Percentiles rank a stretch among this genome's conserved stretches.
These are phyloP conservation scores for Gonium pectorale DNA, from an alignment of 139 green algal genomes.

Conservation along the genomic window DNA sequence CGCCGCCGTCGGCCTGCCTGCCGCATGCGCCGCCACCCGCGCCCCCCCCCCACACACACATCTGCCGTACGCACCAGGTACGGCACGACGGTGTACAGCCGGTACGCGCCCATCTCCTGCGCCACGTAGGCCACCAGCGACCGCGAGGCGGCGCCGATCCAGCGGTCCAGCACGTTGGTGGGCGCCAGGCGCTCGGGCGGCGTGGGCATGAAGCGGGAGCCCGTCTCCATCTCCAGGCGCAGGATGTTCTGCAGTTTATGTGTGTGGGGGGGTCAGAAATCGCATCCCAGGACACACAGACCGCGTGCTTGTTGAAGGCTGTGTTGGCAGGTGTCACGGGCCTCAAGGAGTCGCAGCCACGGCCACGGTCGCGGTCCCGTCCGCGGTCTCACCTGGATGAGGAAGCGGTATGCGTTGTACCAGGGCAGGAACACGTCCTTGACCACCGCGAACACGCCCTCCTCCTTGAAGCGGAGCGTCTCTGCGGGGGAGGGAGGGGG, in stretches of 20 bases:
- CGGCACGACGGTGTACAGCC: slow-evolving; percentile 98
- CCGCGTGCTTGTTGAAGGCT: too few species aligned
- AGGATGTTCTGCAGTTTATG: slow-evolving; percentile 83
- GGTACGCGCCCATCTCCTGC: slow-evolving; percentile 96
- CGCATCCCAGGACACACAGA: background rate
- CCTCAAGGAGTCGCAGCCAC: too few species aligned
- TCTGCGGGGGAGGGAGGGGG: background rate
- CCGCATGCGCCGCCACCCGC: too few species aligned
- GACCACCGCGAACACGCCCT: slow-evolving; percentile 94
- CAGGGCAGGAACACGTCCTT: slow-evolving; percentile 99
- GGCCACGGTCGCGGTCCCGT: too few species aligned
- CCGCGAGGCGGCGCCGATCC: slow-evolving; percentile 86
- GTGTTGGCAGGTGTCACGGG: too few species aligned
- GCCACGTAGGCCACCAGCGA: slow-evolving; percentile 87
- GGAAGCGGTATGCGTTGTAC: slow-evolving; percentile 68
- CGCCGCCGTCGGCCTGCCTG: too few species aligned
- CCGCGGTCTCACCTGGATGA: slow-evolving; percentile 58
- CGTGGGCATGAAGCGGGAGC: slow-evolving; percentile 29
- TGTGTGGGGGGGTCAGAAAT: background rate
- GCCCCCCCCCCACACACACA: too few species aligned
- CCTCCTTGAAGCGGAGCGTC: slow-evolving; percentile 79
- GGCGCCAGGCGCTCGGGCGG: slow-evolving; percentile 39
- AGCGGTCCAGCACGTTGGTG: slow-evolving; percentile 81
- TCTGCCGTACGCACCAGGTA: slow-evolving; percentile 77
- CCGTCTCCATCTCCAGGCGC: slow-evolving; percentile 54